phyloP scores from a whole-genome alignment of 2,329 filamentous ascomycete genomes.

The Diaporthe nobilis region DNA sequence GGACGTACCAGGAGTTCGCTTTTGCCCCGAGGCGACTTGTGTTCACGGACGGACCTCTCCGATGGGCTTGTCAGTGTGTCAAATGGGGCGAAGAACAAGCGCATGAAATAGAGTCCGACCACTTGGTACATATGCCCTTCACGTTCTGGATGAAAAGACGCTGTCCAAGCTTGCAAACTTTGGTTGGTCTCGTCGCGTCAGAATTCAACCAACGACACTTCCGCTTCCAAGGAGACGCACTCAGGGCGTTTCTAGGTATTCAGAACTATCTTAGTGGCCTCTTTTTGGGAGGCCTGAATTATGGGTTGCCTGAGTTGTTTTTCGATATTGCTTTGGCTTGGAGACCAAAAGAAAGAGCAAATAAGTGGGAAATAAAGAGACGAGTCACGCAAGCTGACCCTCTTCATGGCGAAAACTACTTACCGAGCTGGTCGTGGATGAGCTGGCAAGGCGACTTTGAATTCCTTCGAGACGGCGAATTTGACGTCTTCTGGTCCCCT shows the following conservation, averaged over 20 bases:
- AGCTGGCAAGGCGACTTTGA: neutral
- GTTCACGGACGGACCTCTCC: neutral
- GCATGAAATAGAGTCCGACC: neutral
- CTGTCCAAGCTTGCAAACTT: neutral
- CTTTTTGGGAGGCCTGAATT: neutral
- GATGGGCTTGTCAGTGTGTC: neutral
- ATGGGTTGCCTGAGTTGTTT: neutral
- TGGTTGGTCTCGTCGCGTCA: neutral
- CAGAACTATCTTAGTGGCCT: neutral
- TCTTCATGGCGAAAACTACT: neutral
- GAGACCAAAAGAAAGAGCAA: neutral
- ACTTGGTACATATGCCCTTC: neutral
- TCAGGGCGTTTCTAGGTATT: neutral
- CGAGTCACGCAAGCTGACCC: neutral
- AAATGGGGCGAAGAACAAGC: neutral
- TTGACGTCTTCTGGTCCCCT: neutral
- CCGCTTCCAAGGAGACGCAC: neutral
- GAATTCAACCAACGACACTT: neutral
- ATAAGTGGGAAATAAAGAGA: neutral
- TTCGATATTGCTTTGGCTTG: neutral
- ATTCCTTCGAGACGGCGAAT: neutral
- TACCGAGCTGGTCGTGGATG: neutral
- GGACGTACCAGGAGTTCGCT: neutral
- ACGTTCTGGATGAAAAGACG: neutral
- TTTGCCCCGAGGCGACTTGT: neutral